Conservation (phyloP, 2,329 filamentous ascomycete species). For the Ophiosphaerella korrae region DNA sequence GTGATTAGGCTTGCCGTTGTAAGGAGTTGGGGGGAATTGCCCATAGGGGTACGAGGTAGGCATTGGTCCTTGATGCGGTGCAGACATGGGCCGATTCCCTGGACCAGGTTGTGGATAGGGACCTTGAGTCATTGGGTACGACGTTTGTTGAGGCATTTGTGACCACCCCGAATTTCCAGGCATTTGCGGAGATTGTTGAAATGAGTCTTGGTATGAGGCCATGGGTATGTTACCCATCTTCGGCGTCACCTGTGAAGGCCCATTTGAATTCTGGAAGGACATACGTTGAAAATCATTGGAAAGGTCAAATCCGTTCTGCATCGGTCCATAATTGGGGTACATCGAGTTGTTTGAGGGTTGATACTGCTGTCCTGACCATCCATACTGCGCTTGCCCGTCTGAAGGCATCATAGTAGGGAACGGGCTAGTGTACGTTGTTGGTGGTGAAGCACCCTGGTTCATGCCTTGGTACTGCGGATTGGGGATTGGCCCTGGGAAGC, state of each 20-base stretch:
- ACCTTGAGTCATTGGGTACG: slow-evolving; percentile 32
- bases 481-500: slow-evolving; percentile 38
- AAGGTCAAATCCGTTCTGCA: slow-evolving; percentile 51
- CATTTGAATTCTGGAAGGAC: slow-evolving; percentile 48
- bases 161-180: slow-evolving; percentile 40
- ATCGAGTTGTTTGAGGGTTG: slow-evolving; percentile 30
- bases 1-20: slow-evolving; percentile 63
- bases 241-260: slow-evolving; percentile 44
- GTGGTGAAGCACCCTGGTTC: slow-evolving; percentile 33
- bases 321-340: slow-evolving; percentile 35
- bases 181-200: slow-evolving; percentile 36
- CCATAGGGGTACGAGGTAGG: slow-evolving; percentile 71
- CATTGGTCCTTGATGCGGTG: slow-evolving; percentile 41
- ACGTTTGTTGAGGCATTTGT: slow-evolving; percentile 36
- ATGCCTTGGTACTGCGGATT: slow-evolving; percentile 38
- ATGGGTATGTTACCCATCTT: slow-evolving; percentile 45
- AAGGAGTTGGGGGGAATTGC: slow-evolving; percentile 72
- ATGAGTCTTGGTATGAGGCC: slow-evolving; percentile 41
- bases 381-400: slow-evolving; percentile 44
- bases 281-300: slow-evolving; percentile 54
- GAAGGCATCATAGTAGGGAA: slow-evolving; percentile 45
- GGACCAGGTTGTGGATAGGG: slow-evolving; percentile 33
- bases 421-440: slow-evolving; percentile 36
- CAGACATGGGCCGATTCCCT: slow-evolving; percentile 43
- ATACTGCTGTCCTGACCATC: slow-evolving; percentile 41